Percentiles rank a stretch among this genome's conserved stretches.
Conservation (phyloP, 257 asterid genomes). For the Nicotiana undulata region DNA sequence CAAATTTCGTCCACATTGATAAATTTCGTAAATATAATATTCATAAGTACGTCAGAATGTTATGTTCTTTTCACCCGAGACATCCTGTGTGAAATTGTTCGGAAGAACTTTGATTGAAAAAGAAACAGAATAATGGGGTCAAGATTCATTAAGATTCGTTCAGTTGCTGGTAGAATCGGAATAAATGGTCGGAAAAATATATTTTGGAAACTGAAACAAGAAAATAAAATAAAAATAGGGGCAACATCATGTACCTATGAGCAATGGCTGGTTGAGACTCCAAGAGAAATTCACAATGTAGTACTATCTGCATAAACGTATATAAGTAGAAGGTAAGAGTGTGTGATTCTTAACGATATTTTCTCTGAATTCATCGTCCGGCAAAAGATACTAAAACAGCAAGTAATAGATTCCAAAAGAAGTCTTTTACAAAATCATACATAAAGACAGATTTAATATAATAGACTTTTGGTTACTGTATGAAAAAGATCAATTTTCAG, state of each 20-base stretch:
- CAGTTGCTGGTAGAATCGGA: background rate
- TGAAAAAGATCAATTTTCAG: too few species aligned
- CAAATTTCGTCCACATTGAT: background rate
- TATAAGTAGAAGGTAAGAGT: background rate
- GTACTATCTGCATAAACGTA: background rate
- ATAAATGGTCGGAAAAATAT: too few species aligned
- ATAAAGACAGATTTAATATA: background rate
- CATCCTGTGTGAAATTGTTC: too few species aligned
- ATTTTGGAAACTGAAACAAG: background rate
- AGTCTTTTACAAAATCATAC: background rate
- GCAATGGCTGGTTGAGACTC: background rate
- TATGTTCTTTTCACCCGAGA: too few species aligned
- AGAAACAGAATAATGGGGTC: too few species aligned
- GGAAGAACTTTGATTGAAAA: background rate
- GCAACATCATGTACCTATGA: background rate
- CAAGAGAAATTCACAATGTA: background rate
- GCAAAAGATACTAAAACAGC: background rate
- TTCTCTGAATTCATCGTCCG: constrained; percentile 4
- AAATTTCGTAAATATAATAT: background rate
- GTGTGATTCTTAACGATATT: background rate
- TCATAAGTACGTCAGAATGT: too few species aligned
- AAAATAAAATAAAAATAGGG: background rate
- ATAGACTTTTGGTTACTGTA: background rate
- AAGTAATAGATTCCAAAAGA: background rate
- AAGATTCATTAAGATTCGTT: too few species aligned